phyloP scores from a whole-genome alignment of 108 stramenopile genomes.

The Fragilariopsis cylindrus region DNA sequence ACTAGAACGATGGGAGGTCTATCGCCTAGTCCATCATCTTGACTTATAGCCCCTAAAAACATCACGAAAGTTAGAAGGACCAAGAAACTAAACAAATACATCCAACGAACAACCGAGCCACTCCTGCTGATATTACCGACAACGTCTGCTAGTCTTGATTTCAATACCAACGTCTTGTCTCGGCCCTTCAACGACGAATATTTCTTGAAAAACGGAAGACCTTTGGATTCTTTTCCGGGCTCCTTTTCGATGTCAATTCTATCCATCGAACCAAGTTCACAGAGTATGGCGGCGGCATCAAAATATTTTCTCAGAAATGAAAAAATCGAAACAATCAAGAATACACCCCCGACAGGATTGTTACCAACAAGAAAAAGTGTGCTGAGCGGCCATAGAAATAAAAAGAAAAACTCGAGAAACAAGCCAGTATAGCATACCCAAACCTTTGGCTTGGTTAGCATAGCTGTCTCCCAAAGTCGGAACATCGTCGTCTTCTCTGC shows the following conservation, averaged over 20 bases:
- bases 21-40: slow-evolving; percentile 1
- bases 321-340: slow-evolving; percentile 35
- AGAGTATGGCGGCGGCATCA: slow-evolving; percentile 32
- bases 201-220: background rate
- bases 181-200: background rate
- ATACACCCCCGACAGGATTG: slow-evolving; percentile 11
- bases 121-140: slow-evolving; percentile 16
- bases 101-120: slow-evolving; percentile 6
- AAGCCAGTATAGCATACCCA: slow-evolving; percentile 48
- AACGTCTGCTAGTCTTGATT: slow-evolving; percentile 1
- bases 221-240: background rate
- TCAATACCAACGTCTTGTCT: background rate
- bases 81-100: slow-evolving; percentile 14
- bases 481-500: slow-evolving; percentile 1
- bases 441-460: slow-evolving; percentile 45
- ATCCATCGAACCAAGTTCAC: slow-evolving; percentile 41
- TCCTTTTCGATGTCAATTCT: slow-evolving; percentile 5
- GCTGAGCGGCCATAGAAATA: slow-evolving; percentile 56
- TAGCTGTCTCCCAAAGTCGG: slow-evolving; percentile 9
- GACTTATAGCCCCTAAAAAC: slow-evolving; percentile 1
- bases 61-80: slow-evolving; percentile 5
- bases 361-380: slow-evolving; percentile 37
- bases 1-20: slow-evolving; percentile 12
- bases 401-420: slow-evolving; percentile 44
- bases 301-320: slow-evolving; percentile 43